Percentiles rank a stretch among this genome's conserved stretches.
These are phyloP conservation scores for Symmetrospora coprosmae DNA, from an alignment of 768 basidiomycete genomes.

Conservation along the genomic window DNA sequence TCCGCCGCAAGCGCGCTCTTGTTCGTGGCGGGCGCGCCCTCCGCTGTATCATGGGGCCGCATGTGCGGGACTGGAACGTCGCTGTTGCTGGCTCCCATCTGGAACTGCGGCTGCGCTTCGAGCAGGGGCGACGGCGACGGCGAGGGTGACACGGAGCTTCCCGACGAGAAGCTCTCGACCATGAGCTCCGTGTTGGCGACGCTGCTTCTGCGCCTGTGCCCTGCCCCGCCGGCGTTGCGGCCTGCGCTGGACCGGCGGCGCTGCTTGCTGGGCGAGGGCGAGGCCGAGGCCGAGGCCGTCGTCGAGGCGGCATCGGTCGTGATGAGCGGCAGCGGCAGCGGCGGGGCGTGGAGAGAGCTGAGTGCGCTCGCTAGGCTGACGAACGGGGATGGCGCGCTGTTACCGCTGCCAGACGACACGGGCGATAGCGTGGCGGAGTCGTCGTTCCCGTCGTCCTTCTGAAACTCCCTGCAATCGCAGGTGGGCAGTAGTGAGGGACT, in stretches of 20 bases:
- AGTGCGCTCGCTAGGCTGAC: neutral
- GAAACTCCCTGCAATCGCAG: neutral
- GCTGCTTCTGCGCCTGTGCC: constrained; percentile 1
- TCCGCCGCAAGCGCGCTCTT: neutral
- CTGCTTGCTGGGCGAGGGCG: neutral
- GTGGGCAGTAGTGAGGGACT: neutral
- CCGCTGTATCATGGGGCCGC: neutral
- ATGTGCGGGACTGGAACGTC: neutral
- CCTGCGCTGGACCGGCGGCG: neutral
- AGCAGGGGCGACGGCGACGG: too few species aligned
- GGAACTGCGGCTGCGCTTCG: too few species aligned
- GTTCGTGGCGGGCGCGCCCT: neutral
- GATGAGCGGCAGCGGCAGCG: neutral
- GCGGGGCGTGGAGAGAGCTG: neutral
- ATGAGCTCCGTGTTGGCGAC: constrained; percentile 1
- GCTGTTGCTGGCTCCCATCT: neutral
- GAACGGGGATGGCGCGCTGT: neutral
- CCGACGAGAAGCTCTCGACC: neutral
- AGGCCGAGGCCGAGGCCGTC: neutral
- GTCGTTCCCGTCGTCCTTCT: neutral
- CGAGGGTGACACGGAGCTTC: too few species aligned
- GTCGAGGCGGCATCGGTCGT: neutral
- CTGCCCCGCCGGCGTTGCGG: neutral
- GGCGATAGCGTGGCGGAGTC: neutral
- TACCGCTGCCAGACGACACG: neutral